phyloP scores from a whole-genome alignment of 192 early-diverging fungal species.

The Piromyces finnis region DNA sequence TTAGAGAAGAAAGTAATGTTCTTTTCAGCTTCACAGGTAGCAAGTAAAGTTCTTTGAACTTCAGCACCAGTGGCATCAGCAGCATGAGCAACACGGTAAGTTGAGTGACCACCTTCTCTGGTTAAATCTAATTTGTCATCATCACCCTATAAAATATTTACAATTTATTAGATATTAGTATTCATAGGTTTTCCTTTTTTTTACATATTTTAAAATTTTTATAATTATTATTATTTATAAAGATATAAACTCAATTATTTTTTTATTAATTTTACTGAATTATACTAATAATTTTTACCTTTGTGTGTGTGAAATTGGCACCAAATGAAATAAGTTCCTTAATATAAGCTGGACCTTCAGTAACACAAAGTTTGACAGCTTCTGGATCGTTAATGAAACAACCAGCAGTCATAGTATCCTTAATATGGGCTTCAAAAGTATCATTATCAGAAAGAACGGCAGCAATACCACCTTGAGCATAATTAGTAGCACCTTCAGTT shows the following conservation, averaged over 20 bases:
- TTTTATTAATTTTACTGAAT: too few species aligned
- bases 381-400: not conserved
- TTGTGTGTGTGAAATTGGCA: not conserved
- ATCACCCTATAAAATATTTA: not conserved
- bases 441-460: not conserved
- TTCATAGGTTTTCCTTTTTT: too few species aligned
- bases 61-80: not conserved
- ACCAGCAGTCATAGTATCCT: not conserved
- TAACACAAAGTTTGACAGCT: not conserved
- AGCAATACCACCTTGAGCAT: not conserved
- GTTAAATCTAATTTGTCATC: not conserved
- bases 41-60: not conserved
- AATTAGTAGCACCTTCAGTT: not conserved
- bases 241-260: too few species aligned
- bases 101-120: not conserved
- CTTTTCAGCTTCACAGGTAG: not conserved
- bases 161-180: too few species aligned
- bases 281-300: not conserved
- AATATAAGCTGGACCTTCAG: not conserved
- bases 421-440: not conserved
- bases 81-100: not conserved
- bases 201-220: too few species aligned
- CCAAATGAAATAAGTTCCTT: not conserved
- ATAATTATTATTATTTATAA: too few species aligned
- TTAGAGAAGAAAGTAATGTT: not conserved